Evolutionary conservation across 441 rosid species (phyloP), one percentile per base, ranked within the genome.

Genomic region (Raphanus hybrid): DNA sequence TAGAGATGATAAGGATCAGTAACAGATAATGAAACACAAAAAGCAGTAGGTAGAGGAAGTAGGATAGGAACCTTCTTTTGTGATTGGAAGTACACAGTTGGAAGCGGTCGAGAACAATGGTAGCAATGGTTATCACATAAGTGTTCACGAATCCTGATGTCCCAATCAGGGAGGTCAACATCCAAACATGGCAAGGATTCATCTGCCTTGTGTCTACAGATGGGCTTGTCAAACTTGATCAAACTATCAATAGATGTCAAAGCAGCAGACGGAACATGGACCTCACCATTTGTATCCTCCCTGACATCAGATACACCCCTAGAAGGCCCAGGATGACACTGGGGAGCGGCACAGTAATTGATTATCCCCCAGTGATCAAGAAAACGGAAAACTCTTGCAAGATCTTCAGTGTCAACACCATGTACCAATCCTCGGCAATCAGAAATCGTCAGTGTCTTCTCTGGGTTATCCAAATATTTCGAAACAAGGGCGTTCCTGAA

Each of bases 331-430:
- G 79, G 81, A 62, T 60, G 84, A 45, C 48, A 43, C 70, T 87
- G 79, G 43, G 80, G 43, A 66, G 82, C 79, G 39, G 93, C 90
- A 90, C 90, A 90, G 79, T 92, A 94, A 85, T 94, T 94, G 72
- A 92, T 48, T 66, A 94, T 91, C 74, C 99, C 99, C 99, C 99
- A 94, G 59, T 94, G 97, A 82, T 94, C 93, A 82, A 94, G 98
- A 85, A 94, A 94, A 80, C 97, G 87, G 73, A 91, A 82, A 79
- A 92, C 94, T 64, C 98, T 89, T 45, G 88, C 83, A 73, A 91
- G 78, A 84, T 92, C 97, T 83, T 94, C 99, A 78, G 29, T 26
- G 39, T 83, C 88, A 64, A 90, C 69, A 74, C 88, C 90, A 82
- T 69, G 77, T 59, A 88, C 81, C 84, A 86, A 78, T 66, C 90